These are phyloP conservation scores for Crucibulum laeve DNA, from an alignment of 768 basidiomycete genomes.

Conservation along the genomic window DNA sequence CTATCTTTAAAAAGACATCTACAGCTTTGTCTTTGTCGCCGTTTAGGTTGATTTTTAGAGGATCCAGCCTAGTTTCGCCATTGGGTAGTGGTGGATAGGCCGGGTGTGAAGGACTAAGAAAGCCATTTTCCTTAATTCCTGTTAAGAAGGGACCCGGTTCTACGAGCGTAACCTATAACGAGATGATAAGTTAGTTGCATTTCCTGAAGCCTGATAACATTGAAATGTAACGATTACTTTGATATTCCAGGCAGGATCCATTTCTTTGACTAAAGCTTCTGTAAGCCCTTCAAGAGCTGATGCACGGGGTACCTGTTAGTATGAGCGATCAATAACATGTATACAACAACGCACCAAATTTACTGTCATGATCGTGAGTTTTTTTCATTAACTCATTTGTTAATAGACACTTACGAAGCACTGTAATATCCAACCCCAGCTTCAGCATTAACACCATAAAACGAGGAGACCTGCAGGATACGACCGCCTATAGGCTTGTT, in stretches of 20 bases:
- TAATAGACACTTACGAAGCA: slow-evolving; percentile 9
- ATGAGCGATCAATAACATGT: background rate
- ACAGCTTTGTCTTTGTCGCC: slow-evolving; percentile 7
- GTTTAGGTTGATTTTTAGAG: background rate
- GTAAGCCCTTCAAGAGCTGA: slow-evolving; percentile 35
- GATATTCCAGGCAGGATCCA: slow-evolving; percentile 46
- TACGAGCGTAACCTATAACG: slow-evolving; percentile 12
- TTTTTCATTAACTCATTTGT: background rate
- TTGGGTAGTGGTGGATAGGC: slow-evolving; percentile 10
- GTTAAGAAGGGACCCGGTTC: slow-evolving; percentile 15
- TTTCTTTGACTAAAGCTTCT: slow-evolving; percentile 30
- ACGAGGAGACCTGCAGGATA: slow-evolving; percentile 32
- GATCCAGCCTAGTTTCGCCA: background rate
- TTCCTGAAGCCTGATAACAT: too few relatives aligned
- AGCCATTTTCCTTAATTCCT: slow-evolving; percentile 7
- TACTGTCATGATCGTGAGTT: slow-evolving; percentile 6
- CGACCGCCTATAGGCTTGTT: slow-evolving; percentile 34
- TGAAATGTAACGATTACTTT: slow-evolving; percentile 22
- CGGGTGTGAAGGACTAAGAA: slow-evolving; percentile 9
- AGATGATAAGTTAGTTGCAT: background rate
- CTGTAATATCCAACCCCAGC: slow-evolving; percentile 23
- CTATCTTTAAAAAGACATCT: slow-evolving; percentile 4
- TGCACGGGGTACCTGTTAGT: background rate
- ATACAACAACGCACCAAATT: slow-evolving; percentile 4
- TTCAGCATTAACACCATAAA: slow-evolving; percentile 19